Base-by-base conservation (phyloP, 306 rosid species). In the Psophocarpus tetragonolobus region DNA sequence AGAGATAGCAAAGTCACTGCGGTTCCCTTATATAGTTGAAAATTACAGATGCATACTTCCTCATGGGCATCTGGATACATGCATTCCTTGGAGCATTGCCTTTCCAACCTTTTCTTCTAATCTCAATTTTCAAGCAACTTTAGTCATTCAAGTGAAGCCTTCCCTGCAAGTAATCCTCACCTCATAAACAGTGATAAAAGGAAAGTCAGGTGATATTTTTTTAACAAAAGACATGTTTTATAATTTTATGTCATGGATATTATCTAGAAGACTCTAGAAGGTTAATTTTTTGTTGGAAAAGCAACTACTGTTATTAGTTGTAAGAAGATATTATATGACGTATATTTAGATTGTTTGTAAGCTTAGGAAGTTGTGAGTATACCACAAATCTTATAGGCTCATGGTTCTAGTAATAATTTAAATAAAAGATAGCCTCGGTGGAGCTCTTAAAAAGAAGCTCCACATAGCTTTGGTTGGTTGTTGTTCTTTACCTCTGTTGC, bases 1-100 rank as follows among this genome's bases (percentile, higher is more conserved):
- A 51, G 57, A 90, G 93, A 81, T 92, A 87, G 81, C 84, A 33
- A 68, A 45, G 57, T 76, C 58, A 60, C 15, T 58, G 36, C 39
- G 13, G 39, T 27, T 13, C 8, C 23, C 30, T 17, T 51, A 18
- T 35, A 44, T 44, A 71, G 74, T 39, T 81, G 73, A 67, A 33
- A 36, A 42, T 12, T 47, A 20, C 30, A 8, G 27, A 50, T 20
- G 32, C 58, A 45, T 21, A 72, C 26, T 36, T 44, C 44, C 35
- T 27, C 70, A 56, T 33, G 35, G 42, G 56, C 74, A 41, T 79
- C 51, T n/a, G 5, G 39, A 13, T 12, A 8, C 20, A 51, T 21
- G 26, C 2, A 36, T 36, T 73, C 45, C 57, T 14, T 72, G 58
- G 66, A 62, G 64, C 47, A 24, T 67, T 56, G 47, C 64, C 76